Evolutionary conservation across 768 basidiomycete species (phyloP), one percentile per base, ranked within the genome.

Genomic region (Chalciporus pseudorubinellus): DNA sequence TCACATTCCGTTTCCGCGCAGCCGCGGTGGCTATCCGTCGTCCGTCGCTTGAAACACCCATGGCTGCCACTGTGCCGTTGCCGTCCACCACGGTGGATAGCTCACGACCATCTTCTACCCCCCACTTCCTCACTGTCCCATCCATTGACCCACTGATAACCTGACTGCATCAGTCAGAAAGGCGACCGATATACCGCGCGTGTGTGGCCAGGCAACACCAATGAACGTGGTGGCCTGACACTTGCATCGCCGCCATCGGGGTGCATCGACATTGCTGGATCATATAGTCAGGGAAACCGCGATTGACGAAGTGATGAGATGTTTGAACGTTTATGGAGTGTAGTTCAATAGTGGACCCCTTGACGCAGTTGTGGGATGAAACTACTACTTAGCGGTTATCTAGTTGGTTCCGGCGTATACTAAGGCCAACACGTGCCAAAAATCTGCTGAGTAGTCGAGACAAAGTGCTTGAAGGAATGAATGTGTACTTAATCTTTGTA

Each of bases 21-120:
- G n/a, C 16, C 4, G 34, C 16, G 3, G 46, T 55, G 36, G 53
- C 49, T 18, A 55, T 48, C 50, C 46, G 52, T n/a, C 29, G 53
- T 22, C 53, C 53, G 19, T 55, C 53, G 14, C 20, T 36, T 16
- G 54, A 55, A 19, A 51, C 28, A 33, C 28, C 36, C n/a, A 51
- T 33, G 19, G n/a, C 16, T 4, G 20, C 33, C 6, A 52, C 9
- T 1, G 5, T 16, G 18, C 24, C 39, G 19, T 19, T 6, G 6
- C 19, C 44, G 19, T 28, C 22, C 29, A 55, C 44, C 13, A 39
- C 31, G 8, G 38, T 11, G 5, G 42, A 38, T 10, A 28, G 16
- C 20, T 57, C 45, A 33, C 33, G 38, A 33, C 29, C 39, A 16
- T 46, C 44, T n/a, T 38, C 26, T 5, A 42, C 44, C n/a, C 13